phyloP scores from a whole-genome alignment of 768 basidiomycete species.

The Omphalotus guepiniiformis region DNA sequence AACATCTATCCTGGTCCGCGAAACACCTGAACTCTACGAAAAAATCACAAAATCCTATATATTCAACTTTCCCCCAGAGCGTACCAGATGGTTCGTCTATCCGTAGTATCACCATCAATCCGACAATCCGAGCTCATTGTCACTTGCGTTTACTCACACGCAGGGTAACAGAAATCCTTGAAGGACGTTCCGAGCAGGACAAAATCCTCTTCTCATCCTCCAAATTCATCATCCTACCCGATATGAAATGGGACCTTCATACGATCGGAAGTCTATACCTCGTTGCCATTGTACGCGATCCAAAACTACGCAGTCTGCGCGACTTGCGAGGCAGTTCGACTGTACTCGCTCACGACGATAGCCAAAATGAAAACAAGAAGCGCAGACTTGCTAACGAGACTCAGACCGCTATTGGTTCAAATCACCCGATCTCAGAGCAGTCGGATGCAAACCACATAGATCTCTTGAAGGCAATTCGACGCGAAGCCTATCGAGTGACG shows the following conservation, averaged over 20 bases:
- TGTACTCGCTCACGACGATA: too few relatives aligned
- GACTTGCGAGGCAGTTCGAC: conserved; percentile 49
- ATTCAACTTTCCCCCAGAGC: conserved; percentile 60
- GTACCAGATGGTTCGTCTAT: conserved; percentile 71
- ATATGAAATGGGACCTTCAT: conserved; percentile 94
- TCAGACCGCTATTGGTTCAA: neutral
- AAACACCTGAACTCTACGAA: conserved; percentile 78
- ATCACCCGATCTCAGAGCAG: neutral
- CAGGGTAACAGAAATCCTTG: conserved; percentile 86
- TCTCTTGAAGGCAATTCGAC: conserved; percentile 63
- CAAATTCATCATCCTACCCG: conserved; percentile 79
- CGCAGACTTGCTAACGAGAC: neutral
- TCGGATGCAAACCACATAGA: conserved; percentile 48
- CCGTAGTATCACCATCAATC: neutral
- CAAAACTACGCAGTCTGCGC: conserved; percentile 64
- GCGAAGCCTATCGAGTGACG: conserved; percentile 48
- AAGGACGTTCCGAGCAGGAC: conserved; percentile 68
- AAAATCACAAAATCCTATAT: conserved; percentile 78
- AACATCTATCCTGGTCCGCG: conserved; percentile 63
- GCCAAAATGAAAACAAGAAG: neutral
- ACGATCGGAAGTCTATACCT: conserved; percentile 81
- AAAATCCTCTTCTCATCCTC: conserved; percentile 63
- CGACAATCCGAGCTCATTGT: neutral
- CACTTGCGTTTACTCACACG: neutral
- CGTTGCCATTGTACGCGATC: conserved; percentile 65